A percentile compares a stretch with the other conserved stretches of the same genome.
These are phyloP conservation scores for Globisporangium radiosum DNA, from an alignment of 352 stramenopile genomes.

Conservation along the genomic window DNA sequence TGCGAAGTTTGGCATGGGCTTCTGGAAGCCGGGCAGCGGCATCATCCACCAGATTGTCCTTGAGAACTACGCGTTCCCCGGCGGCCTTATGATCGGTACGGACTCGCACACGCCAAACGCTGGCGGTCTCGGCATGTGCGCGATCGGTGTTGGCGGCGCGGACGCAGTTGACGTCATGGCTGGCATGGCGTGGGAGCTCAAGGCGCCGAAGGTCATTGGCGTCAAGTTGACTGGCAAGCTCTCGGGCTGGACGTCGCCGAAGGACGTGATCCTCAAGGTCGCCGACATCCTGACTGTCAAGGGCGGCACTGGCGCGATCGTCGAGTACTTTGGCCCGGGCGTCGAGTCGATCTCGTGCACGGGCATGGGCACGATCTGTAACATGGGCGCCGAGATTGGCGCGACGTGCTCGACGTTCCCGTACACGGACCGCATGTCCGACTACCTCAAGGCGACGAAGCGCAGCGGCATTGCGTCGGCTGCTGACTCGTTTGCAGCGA, in stretches of 20 bases:
- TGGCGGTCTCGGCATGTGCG: constrained; percentile 91
- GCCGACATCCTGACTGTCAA: constrained; percentile 92
- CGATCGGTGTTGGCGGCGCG: constrained; percentile 89
- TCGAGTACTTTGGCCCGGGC: constrained; percentile 92
- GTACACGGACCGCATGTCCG: constrained; percentile 89
- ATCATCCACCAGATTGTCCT: constrained; percentile 95
- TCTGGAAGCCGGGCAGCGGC: constrained; percentile 91
- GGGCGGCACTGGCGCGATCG: constrained; percentile 90
- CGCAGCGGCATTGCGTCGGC: constrained; percentile 85
- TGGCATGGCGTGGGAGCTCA: constrained; percentile 93
- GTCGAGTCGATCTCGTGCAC: constrained; percentile 92
- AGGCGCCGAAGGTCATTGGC: constrained; percentile 93
- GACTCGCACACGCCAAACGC: constrained; percentile 94
- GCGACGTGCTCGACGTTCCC: constrained; percentile 93
- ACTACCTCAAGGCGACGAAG: constrained; percentile 89
- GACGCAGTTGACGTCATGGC: constrained; percentile 93
- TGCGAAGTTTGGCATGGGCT: constrained; percentile 92
- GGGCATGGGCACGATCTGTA: constrained; percentile 93
- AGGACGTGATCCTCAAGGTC: constrained; percentile 94
- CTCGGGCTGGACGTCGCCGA: constrained; percentile 89
- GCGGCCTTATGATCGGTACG: constrained; percentile 93
- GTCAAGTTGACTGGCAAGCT: constrained; percentile 92
- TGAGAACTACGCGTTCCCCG: constrained; percentile 94
- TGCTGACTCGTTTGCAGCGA: constrained; percentile 82
- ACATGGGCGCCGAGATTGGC: constrained; percentile 94